Evolutionary conservation across 371 early-diverging fungal genomes (phyloP).

Genomic region (Mucor velutinosus): DNA sequence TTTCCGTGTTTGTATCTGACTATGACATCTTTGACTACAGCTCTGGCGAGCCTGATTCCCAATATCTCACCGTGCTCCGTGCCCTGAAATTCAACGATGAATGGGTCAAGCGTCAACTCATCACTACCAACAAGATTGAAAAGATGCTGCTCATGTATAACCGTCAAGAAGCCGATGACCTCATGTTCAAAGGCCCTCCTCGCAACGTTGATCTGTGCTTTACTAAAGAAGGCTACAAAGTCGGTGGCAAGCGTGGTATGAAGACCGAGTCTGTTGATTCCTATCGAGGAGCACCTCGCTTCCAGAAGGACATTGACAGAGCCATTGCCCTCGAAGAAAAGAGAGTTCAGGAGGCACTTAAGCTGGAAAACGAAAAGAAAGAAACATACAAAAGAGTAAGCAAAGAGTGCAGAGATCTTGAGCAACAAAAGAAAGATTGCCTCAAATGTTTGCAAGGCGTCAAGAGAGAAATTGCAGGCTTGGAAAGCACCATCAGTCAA

Average conservation of each 20-base stretch:
- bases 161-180: slow-evolving; percentile 71
- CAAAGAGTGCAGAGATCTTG: neutral
- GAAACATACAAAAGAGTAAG: too few relatives aligned
- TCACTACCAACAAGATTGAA: slow-evolving; percentile 77
- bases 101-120: slow-evolving; percentile 77
- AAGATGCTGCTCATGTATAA: slow-evolving; percentile 73
- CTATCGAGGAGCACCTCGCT: slow-evolving; percentile 46
- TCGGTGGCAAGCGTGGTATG: slow-evolving; percentile 63
- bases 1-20: slow-evolving; percentile 62
- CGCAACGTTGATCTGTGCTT: slow-evolving; percentile 72
- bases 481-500: slow-evolving; percentile 11
- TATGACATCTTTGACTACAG: slow-evolving; percentile 73
- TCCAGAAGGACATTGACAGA: slow-evolving; percentile 46
- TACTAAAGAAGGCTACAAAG: slow-evolving; percentile 62
- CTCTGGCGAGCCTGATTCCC: slow-evolving; percentile 68
- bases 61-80: slow-evolving; percentile 70
- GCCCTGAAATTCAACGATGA: slow-evolving; percentile 67
- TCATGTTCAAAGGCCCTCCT: slow-evolving; percentile 68
- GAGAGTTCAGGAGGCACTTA: neutral
- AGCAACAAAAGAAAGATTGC: neutral
- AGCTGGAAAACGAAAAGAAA: neutral
- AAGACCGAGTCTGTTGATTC: slow-evolving; percentile 38
- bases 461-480: slow-evolving; percentile 2
- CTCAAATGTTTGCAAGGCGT: neutral
- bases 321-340: neutral